These are phyloP conservation scores for Plenodomus tracheiphilus DNA, from an alignment of 2,329 filamentous ascomycete genomes.

Conservation along the genomic window DNA sequence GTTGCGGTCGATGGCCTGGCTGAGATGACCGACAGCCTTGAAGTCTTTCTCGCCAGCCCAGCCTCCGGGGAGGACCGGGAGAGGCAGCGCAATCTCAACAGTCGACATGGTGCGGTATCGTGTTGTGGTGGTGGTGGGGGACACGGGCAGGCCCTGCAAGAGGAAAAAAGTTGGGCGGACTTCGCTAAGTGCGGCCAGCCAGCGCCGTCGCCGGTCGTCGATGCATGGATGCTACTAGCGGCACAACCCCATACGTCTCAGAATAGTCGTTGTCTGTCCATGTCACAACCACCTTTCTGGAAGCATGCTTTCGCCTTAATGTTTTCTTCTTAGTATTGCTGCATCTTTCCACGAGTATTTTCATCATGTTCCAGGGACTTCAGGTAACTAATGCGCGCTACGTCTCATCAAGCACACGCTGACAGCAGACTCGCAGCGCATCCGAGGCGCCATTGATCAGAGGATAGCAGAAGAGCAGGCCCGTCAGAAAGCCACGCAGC, in stretches of 20 bases:
- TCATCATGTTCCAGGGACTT: constrained; percentile 42
- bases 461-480: constrained; percentile 92
- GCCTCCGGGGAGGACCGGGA: constrained; percentile 76
- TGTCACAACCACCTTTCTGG: background rate
- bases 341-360: constrained; percentile 2
- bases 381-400: constrained; percentile 22
- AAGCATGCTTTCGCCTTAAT: background rate
- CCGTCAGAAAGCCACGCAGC: constrained; percentile 62
- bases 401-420: constrained; percentile 15
- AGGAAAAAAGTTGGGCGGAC: constrained; percentile 7
- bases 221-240: constrained; percentile 4
- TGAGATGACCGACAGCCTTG: constrained; percentile 78
- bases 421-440: constrained; percentile 57
- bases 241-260: constrained; percentile 12
- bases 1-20: constrained; percentile 77
- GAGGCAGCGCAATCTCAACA: constrained; percentile 64
- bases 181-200: no score
- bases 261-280: background rate
- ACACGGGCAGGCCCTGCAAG: background rate
- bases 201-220: no score
- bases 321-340: constrained; percentile 9
- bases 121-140: background rate
- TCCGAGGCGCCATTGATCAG: constrained; percentile 82
- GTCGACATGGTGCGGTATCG: constrained; percentile 61
- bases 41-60: constrained; percentile 93